Percentiles rank a stretch among this genome's conserved stretches.
These are phyloP conservation scores for Fusarium temperatum DNA, from an alignment of 2,329 filamentous ascomycete species.

Conservation along the genomic window DNA sequence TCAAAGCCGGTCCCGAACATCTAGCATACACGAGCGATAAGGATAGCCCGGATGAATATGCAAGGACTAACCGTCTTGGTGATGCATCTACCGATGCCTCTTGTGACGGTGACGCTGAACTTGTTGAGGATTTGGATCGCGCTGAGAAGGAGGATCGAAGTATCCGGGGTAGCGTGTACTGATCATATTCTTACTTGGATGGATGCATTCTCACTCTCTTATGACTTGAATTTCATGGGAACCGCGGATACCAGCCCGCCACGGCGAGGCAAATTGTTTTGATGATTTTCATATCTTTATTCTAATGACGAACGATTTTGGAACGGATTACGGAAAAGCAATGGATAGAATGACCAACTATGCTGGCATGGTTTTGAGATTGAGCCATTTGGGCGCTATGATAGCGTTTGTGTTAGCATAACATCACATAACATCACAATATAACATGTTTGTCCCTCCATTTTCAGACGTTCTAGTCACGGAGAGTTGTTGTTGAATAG, in stretches of 20 bases:
- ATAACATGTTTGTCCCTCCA: not conserved
- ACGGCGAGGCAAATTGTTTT: slow-evolving; percentile 25
- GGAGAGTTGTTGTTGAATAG: too few relatives aligned
- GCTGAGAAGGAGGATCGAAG: slow-evolving; percentile 39
- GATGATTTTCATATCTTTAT: slow-evolving; percentile 27
- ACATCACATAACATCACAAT: not conserved
- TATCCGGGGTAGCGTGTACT: slow-evolving; percentile 40
- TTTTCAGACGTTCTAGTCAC: not conserved
- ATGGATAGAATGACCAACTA: slow-evolving; percentile 26
- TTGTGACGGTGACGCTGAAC: slow-evolving; percentile 35
- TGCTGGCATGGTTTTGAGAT: slow-evolving; percentile 34
- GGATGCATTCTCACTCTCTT: slow-evolving; percentile 4
- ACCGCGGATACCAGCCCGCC: slow-evolving; percentile 14
- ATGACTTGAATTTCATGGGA: slow-evolving; percentile 16
- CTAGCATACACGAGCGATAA: slow-evolving; percentile 36
- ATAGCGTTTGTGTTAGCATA: slow-evolving; percentile 1
- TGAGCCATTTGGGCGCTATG: not conserved
- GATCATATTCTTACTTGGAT: not conserved
- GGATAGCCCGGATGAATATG: slow-evolving; percentile 27
- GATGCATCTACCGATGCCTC: slow-evolving; percentile 39
- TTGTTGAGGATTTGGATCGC: slow-evolving; percentile 34
- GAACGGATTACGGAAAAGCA: slow-evolving; percentile 14
- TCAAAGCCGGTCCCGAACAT: slow-evolving; percentile 29
- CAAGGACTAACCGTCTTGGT: slow-evolving; percentile 38
- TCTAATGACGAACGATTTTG: slow-evolving; percentile 17